Base-by-base conservation (phyloP, 2,329 filamentous ascomycete species). In the Metarhizium sp. region DNA sequence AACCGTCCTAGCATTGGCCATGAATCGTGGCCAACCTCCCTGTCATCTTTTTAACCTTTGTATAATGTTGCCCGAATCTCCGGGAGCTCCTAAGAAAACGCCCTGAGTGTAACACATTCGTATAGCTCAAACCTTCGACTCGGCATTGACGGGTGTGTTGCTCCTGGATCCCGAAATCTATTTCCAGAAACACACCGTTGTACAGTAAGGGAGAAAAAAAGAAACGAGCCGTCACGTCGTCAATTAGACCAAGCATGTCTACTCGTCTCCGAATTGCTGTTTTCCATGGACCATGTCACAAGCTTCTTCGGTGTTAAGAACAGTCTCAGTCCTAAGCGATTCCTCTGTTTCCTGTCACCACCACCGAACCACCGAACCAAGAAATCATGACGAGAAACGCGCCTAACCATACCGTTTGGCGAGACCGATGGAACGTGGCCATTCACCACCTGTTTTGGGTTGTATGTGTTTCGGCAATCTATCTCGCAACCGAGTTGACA, bases 401-500 rank as follows among this genome's bases (percentile, higher is more conserved):
- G 59, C 45, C 55, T 32, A 29, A 36, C 47, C 46, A 52, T 6
- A 50, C 34, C 3, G 18, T 59, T 50, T 62, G 61, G 60, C 55
- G 52, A 47, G 52, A 50, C n/a, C 57, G 59, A 57, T 51, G 53
- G 48, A 50, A 55, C 25, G 45, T 53, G 43, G 18, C 38, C 25
- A 25, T 57, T 25, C 20, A 48, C n/a, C 52, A 58, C 30, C 32
- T 59, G 6, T 25, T 62, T 10, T 56, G 60, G 29, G 62, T 75
- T 25, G 14, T 70, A 6, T 61, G 67, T 14, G 67, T 75, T 10
- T 59, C 67, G 2, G 32, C 70, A 6, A 65, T 78, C 7, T 75
- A 71, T 45, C 58, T 76, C 2, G 29, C 64, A 16, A 72, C 73
- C 55, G 73, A 79, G 60, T 58, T 78, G n/a, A 59, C 76, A 36